Evolutionary conservation across 768 basidiomycete species (phyloP).

Genomic region (Kwoniella sp.): DNA sequence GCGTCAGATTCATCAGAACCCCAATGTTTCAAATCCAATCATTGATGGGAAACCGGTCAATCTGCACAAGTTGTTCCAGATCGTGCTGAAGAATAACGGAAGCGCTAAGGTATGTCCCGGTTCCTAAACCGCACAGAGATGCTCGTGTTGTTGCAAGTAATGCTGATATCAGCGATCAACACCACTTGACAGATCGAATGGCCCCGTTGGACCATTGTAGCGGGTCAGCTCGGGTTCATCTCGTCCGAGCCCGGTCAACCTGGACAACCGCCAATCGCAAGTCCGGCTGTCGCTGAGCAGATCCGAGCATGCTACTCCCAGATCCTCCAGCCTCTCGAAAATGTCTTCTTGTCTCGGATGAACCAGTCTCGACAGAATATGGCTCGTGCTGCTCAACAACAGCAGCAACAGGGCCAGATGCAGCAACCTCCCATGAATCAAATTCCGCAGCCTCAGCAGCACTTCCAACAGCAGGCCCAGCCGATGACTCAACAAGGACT

Average conservation of each 20-base stretch:
- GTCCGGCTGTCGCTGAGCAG: slow-evolving; percentile 28
- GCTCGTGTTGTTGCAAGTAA: too few relatives aligned
- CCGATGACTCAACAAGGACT: slow-evolving; percentile 12
- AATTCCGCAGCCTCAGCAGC: slow-evolving; percentile 25
- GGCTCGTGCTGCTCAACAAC: slow-evolving; percentile 10
- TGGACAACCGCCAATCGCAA: slow-evolving; percentile 22
- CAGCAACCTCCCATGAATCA: slow-evolving; percentile 28
- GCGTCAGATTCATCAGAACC: slow-evolving; percentile 18
- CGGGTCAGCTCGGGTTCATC: slow-evolving; percentile 34
- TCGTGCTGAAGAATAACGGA: slow-evolving; percentile 43
- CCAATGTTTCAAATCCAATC: slow-evolving; percentile 25
- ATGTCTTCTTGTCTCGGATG: slow-evolving; percentile 29
- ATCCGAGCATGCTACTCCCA: slow-evolving; percentile 25
- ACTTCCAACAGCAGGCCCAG: slow-evolving; percentile 4
- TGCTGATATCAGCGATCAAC: slow-evolving; percentile 22
- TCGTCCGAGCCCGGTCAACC: slow-evolving; percentile 13
- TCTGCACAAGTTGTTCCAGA: slow-evolving; percentile 35
- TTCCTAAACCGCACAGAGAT: too few relatives aligned
- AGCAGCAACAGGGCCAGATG: slow-evolving; percentile 22
- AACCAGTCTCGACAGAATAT: slow-evolving; percentile 25
- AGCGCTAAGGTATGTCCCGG: slow-evolving; percentile 38
- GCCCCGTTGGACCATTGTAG: slow-evolving; percentile 28
- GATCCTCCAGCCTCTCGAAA: slow-evolving; percentile 30
- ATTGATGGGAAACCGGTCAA: slow-evolving; percentile 36
- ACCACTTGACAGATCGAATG: slow-evolving; percentile 27